phyloP scores from a whole-genome alignment of 768 basidiomycete species.

The Auricularia sp. region DNA sequence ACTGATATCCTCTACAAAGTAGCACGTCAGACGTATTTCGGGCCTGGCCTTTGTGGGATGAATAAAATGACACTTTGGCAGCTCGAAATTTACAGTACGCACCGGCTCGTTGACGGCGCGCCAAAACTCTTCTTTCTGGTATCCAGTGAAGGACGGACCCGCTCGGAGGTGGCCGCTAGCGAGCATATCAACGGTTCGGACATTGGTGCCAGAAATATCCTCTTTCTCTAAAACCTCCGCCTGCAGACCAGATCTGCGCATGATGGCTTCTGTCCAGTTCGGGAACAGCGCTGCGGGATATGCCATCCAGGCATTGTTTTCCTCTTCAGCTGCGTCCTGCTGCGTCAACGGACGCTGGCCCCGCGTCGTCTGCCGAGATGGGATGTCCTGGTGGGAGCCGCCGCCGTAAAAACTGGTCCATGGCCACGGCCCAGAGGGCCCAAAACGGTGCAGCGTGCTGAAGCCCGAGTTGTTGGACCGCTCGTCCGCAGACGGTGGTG shows the following conservation, averaged over 20 bases:
- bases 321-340: neutral
- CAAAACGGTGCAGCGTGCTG: conserved; percentile 2
- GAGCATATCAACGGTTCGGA: neutral
- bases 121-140: conserved; percentile 27
- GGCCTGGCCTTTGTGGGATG: conserved; percentile 19
- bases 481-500: neutral
- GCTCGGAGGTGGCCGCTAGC: neutral
- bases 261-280: conserved; percentile 44
- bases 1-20: conserved; percentile 43
- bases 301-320: conserved; percentile 17
- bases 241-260: conserved; percentile 25
- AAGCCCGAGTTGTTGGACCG: neutral
- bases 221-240: conserved; percentile 16
- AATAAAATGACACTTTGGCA: neutral
- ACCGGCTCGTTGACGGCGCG: conserved; percentile 26
- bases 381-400: conserved; percentile 3
- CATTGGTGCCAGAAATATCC: neutral
- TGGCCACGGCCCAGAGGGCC: conserved; percentile 34
- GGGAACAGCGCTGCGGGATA: conserved; percentile 47
- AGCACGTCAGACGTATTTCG: conserved; percentile 33
- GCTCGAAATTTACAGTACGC: conserved; percentile 3
- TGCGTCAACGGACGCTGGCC: neutral
- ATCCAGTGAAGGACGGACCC: neutral
- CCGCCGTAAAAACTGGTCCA: conserved; percentile 31
- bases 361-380: neutral